A percentile compares a stretch with the other conserved stretches of the same genome.
phyloP scores from a whole-genome alignment of 306 rosid genomes.

The Medicago arabica region DNA sequence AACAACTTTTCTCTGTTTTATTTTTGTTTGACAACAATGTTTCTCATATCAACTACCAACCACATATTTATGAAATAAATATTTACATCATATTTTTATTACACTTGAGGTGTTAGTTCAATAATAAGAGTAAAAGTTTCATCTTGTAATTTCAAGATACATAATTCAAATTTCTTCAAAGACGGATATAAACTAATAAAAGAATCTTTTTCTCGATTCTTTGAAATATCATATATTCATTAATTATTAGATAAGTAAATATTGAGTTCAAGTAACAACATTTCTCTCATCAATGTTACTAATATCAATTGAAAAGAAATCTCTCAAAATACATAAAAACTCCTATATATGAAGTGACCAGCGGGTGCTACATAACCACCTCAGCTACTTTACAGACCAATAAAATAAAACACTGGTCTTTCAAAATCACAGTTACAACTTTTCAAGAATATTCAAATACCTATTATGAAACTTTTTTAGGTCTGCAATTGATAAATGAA shows the following conservation, averaged over 20 bases:
- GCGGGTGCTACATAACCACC: conserved; percentile 56
- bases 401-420: conserved; percentile 50
- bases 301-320: conserved; percentile 23
- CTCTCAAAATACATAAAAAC: conserved; percentile 17
- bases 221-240: too few species aligned
- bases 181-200: too few species aligned
- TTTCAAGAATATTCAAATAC: conserved; percentile 21
- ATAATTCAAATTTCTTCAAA: too few species aligned
- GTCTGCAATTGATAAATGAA: conserved; percentile 1
- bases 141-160: too few species aligned
- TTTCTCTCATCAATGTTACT: conserved; percentile 6
- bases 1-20: too few species aligned
- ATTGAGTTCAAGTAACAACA: neutral
- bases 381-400: conserved; percentile 51
- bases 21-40: too few species aligned
- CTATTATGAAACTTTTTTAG: conserved; percentile 25
- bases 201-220: too few species aligned
- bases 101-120: too few species aligned
- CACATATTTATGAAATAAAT: too few species aligned
- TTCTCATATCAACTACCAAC: too few species aligned
- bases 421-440: conserved; percentile 36
- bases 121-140: too few species aligned
- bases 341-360: conserved; percentile 38
- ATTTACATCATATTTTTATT: too few species aligned
- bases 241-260: neutral